Evolutionary conservation across 2,329 filamentous ascomycete species (phyloP).

Genomic region (Ophiostoma tasmaniense): DNA sequence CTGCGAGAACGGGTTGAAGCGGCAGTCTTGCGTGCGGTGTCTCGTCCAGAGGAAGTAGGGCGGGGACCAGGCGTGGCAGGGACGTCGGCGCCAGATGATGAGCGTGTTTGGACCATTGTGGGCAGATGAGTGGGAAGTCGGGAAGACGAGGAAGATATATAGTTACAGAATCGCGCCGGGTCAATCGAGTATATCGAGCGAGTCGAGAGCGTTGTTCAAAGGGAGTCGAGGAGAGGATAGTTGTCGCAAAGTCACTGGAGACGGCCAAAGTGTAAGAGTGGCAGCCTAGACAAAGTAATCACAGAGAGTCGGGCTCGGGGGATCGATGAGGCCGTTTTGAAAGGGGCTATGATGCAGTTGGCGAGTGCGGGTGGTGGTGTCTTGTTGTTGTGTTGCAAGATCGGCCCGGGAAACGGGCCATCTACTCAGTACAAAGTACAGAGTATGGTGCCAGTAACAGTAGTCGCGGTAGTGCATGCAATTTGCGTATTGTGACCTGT

Average conservation of each 20-base stretch:
- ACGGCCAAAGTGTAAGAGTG: background rate
- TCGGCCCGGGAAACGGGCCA: background rate
- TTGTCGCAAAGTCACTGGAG: background rate
- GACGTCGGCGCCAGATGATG: conserved; percentile 21
- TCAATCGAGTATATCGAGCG: background rate
- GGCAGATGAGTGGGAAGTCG: background rate
- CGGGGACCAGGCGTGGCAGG: background rate
- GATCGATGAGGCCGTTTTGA: background rate
- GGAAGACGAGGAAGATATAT: background rate
- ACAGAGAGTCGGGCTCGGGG: background rate
- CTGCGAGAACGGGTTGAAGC: conserved; percentile 9
- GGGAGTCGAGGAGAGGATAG: background rate
- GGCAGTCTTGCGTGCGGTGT: conserved; percentile 13
- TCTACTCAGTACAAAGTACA: too few relatives aligned
- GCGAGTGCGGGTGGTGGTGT: background rate
- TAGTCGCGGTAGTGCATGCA: background rate
- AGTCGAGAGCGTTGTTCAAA: background rate
- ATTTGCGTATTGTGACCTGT: background rate
- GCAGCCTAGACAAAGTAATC: background rate
- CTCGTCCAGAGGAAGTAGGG: background rate
- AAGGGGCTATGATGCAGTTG: background rate
- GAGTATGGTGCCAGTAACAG: background rate
- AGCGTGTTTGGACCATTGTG: conserved; percentile 23
- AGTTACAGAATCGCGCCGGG: background rate
- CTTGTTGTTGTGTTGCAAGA: background rate